Percentiles rank a stretch among this genome's conserved stretches.
Evolutionary conservation across 768 basidiomycete genomes (phyloP).

Genomic region (Mycena epipterygia): DNA sequence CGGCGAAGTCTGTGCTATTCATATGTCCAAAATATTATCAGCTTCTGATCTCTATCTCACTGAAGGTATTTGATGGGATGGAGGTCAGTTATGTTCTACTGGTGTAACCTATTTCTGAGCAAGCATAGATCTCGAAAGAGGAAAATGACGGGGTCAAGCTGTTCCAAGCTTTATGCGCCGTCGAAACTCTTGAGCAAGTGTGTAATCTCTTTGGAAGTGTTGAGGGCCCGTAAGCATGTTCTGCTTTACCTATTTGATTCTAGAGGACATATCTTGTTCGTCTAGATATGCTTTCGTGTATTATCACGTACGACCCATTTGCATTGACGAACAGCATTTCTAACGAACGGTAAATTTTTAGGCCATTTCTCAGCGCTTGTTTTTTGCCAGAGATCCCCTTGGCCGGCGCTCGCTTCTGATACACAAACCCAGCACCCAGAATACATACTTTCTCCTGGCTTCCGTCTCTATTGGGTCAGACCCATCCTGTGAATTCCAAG

Average conservation of each 20-base stretch:
- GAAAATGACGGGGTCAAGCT: conserved; percentile 83
- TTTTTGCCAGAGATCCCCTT: conserved; percentile 86
- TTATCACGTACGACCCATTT: conserved; percentile 68
- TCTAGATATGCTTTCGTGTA: conserved; percentile 85
- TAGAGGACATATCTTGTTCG: neutral
- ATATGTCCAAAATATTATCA: neutral
- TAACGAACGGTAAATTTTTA: conserved; percentile 38
- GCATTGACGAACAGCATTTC: conserved; percentile 14
- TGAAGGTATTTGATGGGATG: conserved; percentile 85
- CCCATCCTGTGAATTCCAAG: conserved; percentile 66
- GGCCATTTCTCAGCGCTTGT: conserved; percentile 63
- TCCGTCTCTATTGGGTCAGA: conserved; percentile 73
- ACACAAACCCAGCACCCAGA: conserved; percentile 63
- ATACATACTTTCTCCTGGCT: conserved; percentile 71
- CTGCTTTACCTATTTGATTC: neutral
- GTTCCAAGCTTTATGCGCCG: conserved; percentile 50
- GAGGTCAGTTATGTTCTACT: conserved; percentile 61
- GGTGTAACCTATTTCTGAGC: neutral
- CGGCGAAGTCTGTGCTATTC: conserved; percentile 74
- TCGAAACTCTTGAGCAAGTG: conserved; percentile 57
- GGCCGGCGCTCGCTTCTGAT: conserved; percentile 89
- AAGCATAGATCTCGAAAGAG: conserved; percentile 60
- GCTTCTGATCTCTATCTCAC: neutral
- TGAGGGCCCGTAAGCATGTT: conserved; percentile 82
- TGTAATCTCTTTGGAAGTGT: conserved; percentile 66